Percentiles rank a stretch among this genome's conserved stretches.
phyloP scores from a whole-genome alignment of 108 stramenopile genomes.

The Pseudonitzschia multiseries region DNA sequence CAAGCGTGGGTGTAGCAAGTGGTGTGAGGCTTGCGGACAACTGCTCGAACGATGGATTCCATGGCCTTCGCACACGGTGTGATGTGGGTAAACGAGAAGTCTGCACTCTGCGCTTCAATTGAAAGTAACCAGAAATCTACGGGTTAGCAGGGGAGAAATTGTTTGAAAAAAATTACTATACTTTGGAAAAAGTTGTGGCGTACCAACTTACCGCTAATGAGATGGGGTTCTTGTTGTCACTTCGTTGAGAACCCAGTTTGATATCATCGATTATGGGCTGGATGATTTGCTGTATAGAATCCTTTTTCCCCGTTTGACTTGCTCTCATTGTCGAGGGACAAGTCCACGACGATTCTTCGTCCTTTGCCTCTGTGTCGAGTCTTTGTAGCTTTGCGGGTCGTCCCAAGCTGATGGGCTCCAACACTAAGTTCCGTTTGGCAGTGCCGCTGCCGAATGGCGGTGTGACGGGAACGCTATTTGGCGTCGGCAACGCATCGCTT shows the following conservation, averaged over 20 bases:
- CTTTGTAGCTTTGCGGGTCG: slow-evolving; percentile 1
- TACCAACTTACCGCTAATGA: slow-evolving; percentile 86
- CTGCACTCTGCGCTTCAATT: not conserved
- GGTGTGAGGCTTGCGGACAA: slow-evolving; percentile 31
- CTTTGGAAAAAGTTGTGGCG: not conserved
- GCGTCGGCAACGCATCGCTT: not conserved
- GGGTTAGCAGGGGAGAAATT: not conserved
- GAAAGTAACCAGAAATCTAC: not conserved
- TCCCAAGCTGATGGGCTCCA: slow-evolving; percentile 1
- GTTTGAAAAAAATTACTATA: not conserved
- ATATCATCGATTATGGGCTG: slow-evolving; percentile 70
- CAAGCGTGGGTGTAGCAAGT: slow-evolving; percentile 81
- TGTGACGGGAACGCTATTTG: not conserved
- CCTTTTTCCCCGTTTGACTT: slow-evolving; percentile 50
- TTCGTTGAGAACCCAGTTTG: slow-evolving; percentile 44
- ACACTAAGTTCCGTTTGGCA: not conserved
- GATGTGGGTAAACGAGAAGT: not conserved
- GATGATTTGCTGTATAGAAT: slow-evolving; percentile 87
- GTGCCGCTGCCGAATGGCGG: not conserved
- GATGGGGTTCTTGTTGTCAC: slow-evolving; percentile 74
- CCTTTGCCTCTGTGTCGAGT: not conserved
- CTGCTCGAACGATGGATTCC: slow-evolving; percentile 47
- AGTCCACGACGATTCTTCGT: slow-evolving; percentile 25
- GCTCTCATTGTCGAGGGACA: slow-evolving; percentile 65
- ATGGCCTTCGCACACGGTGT: slow-evolving; percentile 41